Evolutionary conservation across 352 stramenopile species (phyloP).

Genomic region (Globisporangium polare): DNA sequence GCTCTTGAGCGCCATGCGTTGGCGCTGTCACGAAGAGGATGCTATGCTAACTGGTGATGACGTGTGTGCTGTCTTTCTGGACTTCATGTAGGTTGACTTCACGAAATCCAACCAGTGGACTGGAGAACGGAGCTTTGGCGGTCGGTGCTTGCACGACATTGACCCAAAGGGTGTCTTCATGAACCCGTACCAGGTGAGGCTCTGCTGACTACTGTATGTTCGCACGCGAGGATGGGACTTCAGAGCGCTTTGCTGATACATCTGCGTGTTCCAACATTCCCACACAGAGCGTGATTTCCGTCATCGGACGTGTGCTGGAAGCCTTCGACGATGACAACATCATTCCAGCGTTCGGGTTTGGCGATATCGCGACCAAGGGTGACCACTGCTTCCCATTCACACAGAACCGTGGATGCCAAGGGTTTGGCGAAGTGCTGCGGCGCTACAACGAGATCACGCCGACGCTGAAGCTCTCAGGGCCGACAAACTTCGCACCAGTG

Average conservation of each 20-base stretch:
- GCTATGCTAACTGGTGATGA: too few species aligned
- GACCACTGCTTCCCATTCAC: slow-evolving; percentile 49
- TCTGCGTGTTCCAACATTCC: not conserved
- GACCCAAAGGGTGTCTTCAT: slow-evolving; percentile 33
- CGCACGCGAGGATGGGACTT: not conserved
- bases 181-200: slow-evolving; percentile 63
- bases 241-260: not conserved
- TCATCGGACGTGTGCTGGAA: slow-evolving; percentile 66
- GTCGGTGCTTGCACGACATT: slow-evolving; percentile 55
- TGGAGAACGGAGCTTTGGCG: slow-evolving; percentile 56
- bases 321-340: slow-evolving; percentile 80
- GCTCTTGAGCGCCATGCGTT: not conserved
- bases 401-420: slow-evolving; percentile 32
- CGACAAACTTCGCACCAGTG: slow-evolving; percentile 65
- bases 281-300: slow-evolving; percentile 59
- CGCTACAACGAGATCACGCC: slow-evolving; percentile 61
- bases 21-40: not conserved
- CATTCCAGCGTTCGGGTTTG: slow-evolving; percentile 71
- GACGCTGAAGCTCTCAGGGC: slow-evolving; percentile 45
- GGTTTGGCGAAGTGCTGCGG: slow-evolving; percentile 54
- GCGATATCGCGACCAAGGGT: slow-evolving; percentile 43
- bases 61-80: not conserved
- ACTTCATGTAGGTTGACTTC: slow-evolving; percentile 50
- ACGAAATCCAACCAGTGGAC: slow-evolving; percentile 71
- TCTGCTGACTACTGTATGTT: not conserved